Conservation (phyloP, 2,329 filamentous ascomycete species). For the Colletotrichum higginsianum region DNA sequence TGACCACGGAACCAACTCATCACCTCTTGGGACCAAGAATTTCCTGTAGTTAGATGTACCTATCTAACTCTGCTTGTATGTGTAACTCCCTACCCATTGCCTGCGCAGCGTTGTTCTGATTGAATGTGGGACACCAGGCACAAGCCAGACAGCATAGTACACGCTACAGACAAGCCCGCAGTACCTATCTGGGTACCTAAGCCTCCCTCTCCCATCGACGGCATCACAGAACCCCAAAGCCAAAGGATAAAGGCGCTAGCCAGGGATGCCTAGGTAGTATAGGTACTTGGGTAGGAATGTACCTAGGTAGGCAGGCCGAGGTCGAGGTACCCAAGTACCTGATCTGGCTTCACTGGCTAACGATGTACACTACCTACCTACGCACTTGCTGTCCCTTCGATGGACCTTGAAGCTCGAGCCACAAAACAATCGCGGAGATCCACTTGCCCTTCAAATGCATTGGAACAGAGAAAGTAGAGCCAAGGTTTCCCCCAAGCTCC, state of each 20-base stretch:
- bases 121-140: not conserved
- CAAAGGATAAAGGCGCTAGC: not conserved
- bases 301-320: too few relatives aligned
- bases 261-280: not conserved
- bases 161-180: not conserved
- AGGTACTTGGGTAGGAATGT: too few relatives aligned
- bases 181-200: not conserved
- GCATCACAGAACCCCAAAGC: not conserved
- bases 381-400: not conserved
- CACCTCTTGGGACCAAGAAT: not conserved
- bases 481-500: slow-evolving; percentile 35
- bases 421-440: slow-evolving; percentile 27
- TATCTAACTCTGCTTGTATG: not conserved
- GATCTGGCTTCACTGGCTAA: not conserved
- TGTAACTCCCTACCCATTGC: not conserved
- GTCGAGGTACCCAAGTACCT: not conserved
- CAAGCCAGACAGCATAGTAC: not conserved
- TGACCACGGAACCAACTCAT: not conserved
- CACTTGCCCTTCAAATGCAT: slow-evolving; percentile 28
- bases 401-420: slow-evolving; percentile 37
- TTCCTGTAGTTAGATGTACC: not conserved
- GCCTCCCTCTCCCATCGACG: not conserved
- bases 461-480: slow-evolving; percentile 10
- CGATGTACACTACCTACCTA: not conserved
- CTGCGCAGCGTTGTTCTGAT: not conserved